Conservation (phyloP, 1,139 yeast genomes). For the Lodderomyces orthopsilosis region DNA sequence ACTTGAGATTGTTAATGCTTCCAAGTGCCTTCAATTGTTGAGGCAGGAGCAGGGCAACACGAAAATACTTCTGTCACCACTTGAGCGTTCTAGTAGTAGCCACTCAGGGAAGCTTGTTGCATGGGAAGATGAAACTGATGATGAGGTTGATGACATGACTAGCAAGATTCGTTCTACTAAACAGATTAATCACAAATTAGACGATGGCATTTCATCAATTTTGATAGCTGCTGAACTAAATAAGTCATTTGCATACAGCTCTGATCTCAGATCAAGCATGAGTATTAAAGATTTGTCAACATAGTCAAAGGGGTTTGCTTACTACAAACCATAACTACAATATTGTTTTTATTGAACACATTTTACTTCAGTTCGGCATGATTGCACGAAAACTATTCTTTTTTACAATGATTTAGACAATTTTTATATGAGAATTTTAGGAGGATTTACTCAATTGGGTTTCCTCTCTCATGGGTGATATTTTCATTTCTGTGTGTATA, state of each 20-base stretch:
- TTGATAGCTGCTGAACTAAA: slow-evolving; percentile 26
- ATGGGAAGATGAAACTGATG: slow-evolving; percentile 9
- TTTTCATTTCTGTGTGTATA: slow-evolving; percentile 1
- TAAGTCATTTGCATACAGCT: not conserved
- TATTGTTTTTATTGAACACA: not conserved
- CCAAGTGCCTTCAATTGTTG: slow-evolving; percentile 38
- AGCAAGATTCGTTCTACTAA: too few relatives aligned
- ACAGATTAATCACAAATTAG: not conserved
- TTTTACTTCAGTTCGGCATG: not conserved
- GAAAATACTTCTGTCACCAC: not conserved
- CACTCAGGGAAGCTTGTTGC: not conserved
- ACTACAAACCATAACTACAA: too few relatives aligned
- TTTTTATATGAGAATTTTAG: not conserved
- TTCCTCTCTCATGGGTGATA: not conserved
- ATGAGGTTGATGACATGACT: slow-evolving; percentile 1
- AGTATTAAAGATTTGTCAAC: slow-evolving; percentile 29
- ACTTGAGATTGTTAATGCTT: slow-evolving; percentile 40
- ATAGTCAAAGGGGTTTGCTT: too few relatives aligned
- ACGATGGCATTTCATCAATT: slow-evolving; percentile 26
- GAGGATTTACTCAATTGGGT: not conserved
- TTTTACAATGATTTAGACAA: not conserved
- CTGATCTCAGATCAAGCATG: slow-evolving; percentile 20
- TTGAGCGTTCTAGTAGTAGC: not conserved
- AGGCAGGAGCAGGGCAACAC: slow-evolving; percentile 5
- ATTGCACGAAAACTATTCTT: not conserved